phyloP scores from a whole-genome alignment of 208 protist species.

The Leishmania tarentolae region DNA sequence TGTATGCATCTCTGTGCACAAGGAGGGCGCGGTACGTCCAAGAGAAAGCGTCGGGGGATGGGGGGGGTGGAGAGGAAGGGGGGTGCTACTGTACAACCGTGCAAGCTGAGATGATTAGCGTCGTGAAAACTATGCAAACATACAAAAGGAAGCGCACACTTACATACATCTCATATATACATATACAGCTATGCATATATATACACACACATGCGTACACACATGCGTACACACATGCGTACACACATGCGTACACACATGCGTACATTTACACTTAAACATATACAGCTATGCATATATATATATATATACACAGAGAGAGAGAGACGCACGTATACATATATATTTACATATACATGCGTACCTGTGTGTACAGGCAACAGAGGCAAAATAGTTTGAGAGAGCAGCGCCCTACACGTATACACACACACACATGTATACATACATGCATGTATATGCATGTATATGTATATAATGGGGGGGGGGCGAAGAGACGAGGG shows the following conservation, averaged over 20 bases:
- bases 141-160: not conserved
- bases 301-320: too few species aligned
- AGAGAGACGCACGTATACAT: not conserved
- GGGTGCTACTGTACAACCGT: not conserved
- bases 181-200: not conserved
- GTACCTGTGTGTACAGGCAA: too few species aligned
- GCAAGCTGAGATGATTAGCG: not conserved
- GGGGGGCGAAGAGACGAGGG: too few species aligned
- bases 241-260: not conserved
- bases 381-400: too few species aligned
- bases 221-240: not conserved
- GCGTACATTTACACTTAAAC: not conserved
- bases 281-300: not conserved
- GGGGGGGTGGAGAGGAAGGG: not conserved
- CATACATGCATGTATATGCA: too few species aligned
- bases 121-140: not conserved
- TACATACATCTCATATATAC: slow-evolving; percentile 7
- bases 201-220: slow-evolving; percentile 7
- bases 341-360: too few species aligned
- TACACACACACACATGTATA: not conserved
- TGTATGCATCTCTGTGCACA: too few species aligned
- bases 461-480: too few species aligned
- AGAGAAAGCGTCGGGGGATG: not conserved
- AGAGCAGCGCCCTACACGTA: too few species aligned
- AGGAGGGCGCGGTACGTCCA: too few species aligned